Conservation (phyloP, 805 yeast genomes). For the Danielia reshetovae region DNA sequence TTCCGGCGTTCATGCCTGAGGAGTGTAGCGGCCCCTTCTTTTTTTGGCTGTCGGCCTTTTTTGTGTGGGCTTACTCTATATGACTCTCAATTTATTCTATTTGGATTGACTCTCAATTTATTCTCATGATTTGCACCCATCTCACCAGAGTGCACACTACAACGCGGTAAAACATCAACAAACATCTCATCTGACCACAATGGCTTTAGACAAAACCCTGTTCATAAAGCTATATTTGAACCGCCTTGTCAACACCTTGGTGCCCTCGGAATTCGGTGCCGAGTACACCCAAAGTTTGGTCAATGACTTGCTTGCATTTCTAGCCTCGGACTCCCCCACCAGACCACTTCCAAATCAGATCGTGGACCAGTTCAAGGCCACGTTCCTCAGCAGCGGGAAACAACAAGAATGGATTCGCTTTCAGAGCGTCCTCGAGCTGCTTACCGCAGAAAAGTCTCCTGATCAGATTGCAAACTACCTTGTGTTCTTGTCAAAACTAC, state of each 20-base stretch:
- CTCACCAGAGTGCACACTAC: background rate
- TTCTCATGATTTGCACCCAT: too few species aligned
- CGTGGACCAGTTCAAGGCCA: constrained; percentile 19
- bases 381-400: constrained; percentile 24
- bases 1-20: constrained; percentile 48
- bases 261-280: constrained; percentile 35
- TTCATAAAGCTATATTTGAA: constrained; percentile 29
- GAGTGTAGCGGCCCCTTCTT: background rate
- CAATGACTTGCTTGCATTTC: constrained; percentile 21
- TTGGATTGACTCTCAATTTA: too few species aligned
- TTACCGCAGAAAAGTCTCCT: constrained; percentile 23
- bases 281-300: constrained; percentile 30
- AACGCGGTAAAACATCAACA: constrained; percentile 5
- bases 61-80: background rate
- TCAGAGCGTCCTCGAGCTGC: constrained; percentile 25
- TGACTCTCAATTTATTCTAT: background rate
- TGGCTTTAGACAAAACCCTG: constrained; percentile 31
- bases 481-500: constrained; percentile 21
- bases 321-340: constrained; percentile 8
- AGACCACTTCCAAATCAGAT: constrained; percentile 17
- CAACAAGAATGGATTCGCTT: constrained; percentile 32
- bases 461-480: constrained; percentile 36
- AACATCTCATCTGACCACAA: constrained; percentile 3
- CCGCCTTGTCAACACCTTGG: constrained; percentile 32
- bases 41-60: background rate